These are phyloP conservation scores for Mortierella sp. DNA, from an alignment of 371 early-diverging fungal species.

Conservation along the genomic window DNA sequence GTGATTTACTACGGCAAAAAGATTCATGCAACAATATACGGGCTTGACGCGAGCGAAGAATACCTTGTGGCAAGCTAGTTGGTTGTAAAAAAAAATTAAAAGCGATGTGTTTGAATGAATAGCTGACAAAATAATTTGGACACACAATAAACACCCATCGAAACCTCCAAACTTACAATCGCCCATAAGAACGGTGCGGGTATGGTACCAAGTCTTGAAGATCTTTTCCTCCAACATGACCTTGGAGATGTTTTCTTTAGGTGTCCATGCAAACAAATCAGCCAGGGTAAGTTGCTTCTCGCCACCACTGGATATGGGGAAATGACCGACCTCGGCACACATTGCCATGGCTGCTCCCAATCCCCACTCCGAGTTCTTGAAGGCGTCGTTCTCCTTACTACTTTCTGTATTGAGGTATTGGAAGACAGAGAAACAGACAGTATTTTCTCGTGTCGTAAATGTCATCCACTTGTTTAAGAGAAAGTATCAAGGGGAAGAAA, in stretches of 20 bases:
- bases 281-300: background rate
- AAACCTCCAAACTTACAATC: slow-evolving; percentile 12
- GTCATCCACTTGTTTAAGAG: background rate
- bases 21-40: no score
- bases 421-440: slow-evolving; percentile 20
- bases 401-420: slow-evolving; percentile 1
- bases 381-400: background rate
- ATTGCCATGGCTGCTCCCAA: slow-evolving; percentile 16
- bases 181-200: slow-evolving; percentile 16
- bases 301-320: background rate
- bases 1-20: background rate
- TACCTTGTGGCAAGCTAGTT: slow-evolving; percentile 17
- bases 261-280: slow-evolving; percentile 19
- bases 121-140: no score
- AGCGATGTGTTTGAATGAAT: no score
- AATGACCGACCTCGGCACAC: slow-evolving; percentile 18
- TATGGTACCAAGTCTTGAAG: slow-evolving; percentile 19
- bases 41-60: no score
- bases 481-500: no score
- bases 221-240: slow-evolving; percentile 30
- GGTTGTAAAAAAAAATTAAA: no score
- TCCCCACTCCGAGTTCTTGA: slow-evolving; percentile 30
- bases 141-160: no score
- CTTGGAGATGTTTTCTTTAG: slow-evolving; percentile 28
- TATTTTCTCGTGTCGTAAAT: slow-evolving; percentile 10